Base-by-base conservation (phyloP, 2,329 filamentous ascomycete species). In the Neoscytalidium dimidiatum region DNA sequence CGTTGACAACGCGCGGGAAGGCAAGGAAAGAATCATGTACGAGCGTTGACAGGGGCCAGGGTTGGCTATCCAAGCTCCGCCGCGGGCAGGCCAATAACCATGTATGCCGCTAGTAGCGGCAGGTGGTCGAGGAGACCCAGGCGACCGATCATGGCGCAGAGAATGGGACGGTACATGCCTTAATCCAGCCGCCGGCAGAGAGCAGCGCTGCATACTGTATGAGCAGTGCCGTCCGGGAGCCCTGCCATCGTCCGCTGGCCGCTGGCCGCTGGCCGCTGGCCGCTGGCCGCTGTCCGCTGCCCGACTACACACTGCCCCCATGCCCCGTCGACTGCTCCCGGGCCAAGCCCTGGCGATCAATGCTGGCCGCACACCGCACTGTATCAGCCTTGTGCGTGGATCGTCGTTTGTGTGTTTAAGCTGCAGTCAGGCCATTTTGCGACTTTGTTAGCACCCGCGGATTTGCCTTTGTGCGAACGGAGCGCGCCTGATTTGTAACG, bases 1-100 rank as follows among this genome's bases (percentile, higher is more conserved):
- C 38, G 56, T 77, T 76, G 73, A 71, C 71, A 73, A 73, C 53
- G 53, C 72, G 74, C 73, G 74, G 73, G 74, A 75, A 71, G 70
- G 70, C 72, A 73, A 72, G 73, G 71, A 41, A 72, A 73, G n/a
- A n/a, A 68, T 71, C 72, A 74, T 69, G 69, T 73, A 73, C 69
- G 69, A 70, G 69, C 71, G 68, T 60, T 60, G 41, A 41, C 28
- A 33, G 56, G 56, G 56, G 56, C 56, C 56, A 60, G 56, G 56
- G 56, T 60, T 38, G 46, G 56, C 56, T 60, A 60, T 60, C 56
- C 56, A 60, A 60, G 41, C 53, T 58, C 53, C 53, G 44, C 44
- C 35, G 38, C 53, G 53, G 52, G 57, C 57, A 66, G 49, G 64
- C 74, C 74, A 76, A 75, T 76, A 64, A 33, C 33, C 52, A 57